phyloP scores from a whole-genome alignment of 345 rosid genomes.

The Citrus trifoliata region DNA sequence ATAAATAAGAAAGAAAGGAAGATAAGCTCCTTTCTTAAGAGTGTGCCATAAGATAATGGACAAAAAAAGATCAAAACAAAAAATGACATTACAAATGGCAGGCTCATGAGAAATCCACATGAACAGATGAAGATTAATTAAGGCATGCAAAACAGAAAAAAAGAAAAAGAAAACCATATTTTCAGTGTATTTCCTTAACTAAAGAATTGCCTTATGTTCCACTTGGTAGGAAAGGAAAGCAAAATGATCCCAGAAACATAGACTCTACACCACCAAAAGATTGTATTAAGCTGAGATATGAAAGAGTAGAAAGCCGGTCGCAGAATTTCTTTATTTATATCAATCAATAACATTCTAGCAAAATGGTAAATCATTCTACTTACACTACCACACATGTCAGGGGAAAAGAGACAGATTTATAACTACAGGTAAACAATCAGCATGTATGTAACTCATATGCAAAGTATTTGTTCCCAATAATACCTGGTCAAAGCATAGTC shows the following conservation, averaged over 20 bases:
- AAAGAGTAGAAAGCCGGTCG: not conserved
- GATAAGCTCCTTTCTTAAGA: not conserved
- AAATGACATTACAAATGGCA: not conserved
- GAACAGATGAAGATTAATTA: not conserved
- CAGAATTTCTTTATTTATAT: not conserved
- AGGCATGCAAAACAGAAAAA: not conserved
- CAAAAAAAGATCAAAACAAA: not conserved
- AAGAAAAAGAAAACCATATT: not conserved
- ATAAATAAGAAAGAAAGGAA: not conserved
- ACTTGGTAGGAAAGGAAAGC: not conserved
- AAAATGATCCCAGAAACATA: not conserved
- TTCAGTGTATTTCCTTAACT: not conserved
- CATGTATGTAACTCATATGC: not conserved
- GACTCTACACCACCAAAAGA: not conserved
- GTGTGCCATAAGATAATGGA: not conserved
- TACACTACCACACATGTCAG: not conserved
- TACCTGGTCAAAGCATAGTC: slow-evolving; percentile 97
- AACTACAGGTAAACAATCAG: not conserved
- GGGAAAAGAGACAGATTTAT: not conserved
- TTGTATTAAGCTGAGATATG: not conserved
- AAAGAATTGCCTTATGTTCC: not conserved
- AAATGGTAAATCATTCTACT: not conserved
- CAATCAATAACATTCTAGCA: not conserved
- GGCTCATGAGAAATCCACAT: not conserved
- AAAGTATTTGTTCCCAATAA: slow-evolving; percentile 10